Conservation (phyloP, 495 filamentous ascomycete genomes). For the Mytilinidion resinicola region DNA sequence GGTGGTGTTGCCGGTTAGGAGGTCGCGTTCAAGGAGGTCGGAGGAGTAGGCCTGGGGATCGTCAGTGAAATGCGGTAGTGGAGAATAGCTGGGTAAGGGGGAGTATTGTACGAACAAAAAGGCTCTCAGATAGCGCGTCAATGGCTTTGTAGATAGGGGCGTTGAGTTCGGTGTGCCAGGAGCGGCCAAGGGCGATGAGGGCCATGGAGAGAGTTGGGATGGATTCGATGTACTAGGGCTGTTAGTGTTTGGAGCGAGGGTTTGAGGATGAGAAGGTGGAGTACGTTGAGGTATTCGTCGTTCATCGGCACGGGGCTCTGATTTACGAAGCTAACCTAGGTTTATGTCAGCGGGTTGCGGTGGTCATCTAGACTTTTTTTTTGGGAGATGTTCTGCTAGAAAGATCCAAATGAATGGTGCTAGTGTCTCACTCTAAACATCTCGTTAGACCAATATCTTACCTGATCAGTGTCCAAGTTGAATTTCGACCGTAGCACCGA, state of each 20-base stretch:
- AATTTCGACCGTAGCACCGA: slow-evolving; percentile 12
- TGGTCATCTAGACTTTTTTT: too few relatives aligned
- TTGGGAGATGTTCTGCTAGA: too few relatives aligned
- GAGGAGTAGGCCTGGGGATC: slow-evolving; percentile 10
- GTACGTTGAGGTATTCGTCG: slow-evolving; percentile 12
- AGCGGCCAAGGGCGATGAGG: slow-evolving; percentile 15
- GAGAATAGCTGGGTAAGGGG: background rate
- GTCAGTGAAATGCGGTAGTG: background rate
- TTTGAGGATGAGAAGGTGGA: background rate
- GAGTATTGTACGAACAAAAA: slow-evolving; percentile 4
- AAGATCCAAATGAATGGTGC: too few relatives aligned
- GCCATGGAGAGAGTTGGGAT: slow-evolving; percentile 20
- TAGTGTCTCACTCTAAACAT: too few relatives aligned
- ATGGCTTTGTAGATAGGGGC: slow-evolving; percentile 17
- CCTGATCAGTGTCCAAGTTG: slow-evolving; percentile 8
- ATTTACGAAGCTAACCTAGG: background rate
- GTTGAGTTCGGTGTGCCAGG: slow-evolving; percentile 28
- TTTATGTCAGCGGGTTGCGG: background rate
- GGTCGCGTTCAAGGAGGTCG: background rate
- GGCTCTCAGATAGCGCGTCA: slow-evolving; percentile 2
- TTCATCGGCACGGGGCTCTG: slow-evolving; percentile 4
- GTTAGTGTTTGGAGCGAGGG: background rate
- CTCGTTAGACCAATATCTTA: background rate
- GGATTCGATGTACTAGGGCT: slow-evolving; percentile 16
- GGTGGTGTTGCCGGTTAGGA: slow-evolving; percentile 13